phyloP scores from a whole-genome alignment of 2,329 filamentous ascomycete genomes.

The Epichloe glyceriae region DNA sequence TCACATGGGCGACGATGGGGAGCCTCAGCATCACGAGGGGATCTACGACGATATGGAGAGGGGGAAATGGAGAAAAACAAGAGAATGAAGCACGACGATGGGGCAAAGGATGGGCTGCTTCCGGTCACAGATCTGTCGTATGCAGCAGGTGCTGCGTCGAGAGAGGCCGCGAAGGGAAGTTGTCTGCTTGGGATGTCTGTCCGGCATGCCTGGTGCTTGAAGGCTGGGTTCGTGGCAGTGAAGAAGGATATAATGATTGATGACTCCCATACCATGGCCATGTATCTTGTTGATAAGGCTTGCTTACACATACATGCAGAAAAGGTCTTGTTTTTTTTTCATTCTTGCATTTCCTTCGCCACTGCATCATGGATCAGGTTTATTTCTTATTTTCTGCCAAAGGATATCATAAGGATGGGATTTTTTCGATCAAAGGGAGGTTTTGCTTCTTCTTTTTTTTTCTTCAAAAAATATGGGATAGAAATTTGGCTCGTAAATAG shows the following conservation, averaged over 20 bases:
- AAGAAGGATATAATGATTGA: neutral
- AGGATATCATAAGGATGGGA: too few relatives aligned
- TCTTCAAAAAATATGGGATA: too few relatives aligned
- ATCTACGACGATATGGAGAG: neutral
- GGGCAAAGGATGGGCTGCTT: slow-evolving; percentile 23
- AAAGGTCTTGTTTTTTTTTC: neutral
- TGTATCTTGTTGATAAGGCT: neutral
- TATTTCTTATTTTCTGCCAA: too few relatives aligned
- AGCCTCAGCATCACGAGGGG: neutral
- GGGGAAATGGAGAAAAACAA: neutral
- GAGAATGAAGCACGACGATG: slow-evolving; percentile 1
- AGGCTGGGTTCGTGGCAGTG: neutral
- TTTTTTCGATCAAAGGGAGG: too few relatives aligned
- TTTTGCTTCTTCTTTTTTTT: too few relatives aligned
- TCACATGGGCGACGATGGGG: slow-evolving; percentile 31
- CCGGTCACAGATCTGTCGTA: slow-evolving; percentile 38
- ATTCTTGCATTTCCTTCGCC: neutral
- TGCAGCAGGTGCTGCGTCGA: slow-evolving; percentile 61
- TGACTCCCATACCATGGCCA: neutral
- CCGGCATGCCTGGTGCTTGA: slow-evolving; percentile 27
- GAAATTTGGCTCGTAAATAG: too few relatives aligned
- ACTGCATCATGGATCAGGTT: neutral
- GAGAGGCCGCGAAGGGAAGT: slow-evolving; percentile 48
- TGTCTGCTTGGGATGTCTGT: slow-evolving; percentile 51
- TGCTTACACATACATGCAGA: neutral